These are phyloP conservation scores for Dryadomyces quercus-mongolicae DNA, from an alignment of 2,329 filamentous ascomycete genomes.

Conservation along the genomic window DNA sequence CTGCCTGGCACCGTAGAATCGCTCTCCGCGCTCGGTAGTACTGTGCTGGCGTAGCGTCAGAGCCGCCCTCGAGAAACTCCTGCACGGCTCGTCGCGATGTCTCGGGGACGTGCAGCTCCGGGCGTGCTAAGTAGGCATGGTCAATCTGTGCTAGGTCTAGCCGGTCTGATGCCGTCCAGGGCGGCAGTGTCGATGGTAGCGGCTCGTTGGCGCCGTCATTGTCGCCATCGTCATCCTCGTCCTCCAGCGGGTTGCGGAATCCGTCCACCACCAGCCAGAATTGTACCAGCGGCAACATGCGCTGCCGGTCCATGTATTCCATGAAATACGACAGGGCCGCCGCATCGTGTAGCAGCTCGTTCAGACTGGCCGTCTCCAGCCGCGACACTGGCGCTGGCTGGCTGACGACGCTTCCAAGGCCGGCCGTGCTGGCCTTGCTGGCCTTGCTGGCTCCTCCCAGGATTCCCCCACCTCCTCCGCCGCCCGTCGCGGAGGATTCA, in stretches of 20 bases:
- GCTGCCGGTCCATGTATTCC: conserved; percentile 96
- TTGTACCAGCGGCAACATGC: conserved; percentile 79
- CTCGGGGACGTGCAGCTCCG: conserved; percentile 67
- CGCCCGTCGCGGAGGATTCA: background rate
- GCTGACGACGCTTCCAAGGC: background rate
- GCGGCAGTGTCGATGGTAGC: conserved; percentile 45
- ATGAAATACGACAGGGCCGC: conserved; percentile 96
- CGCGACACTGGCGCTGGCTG: conserved; percentile 36
- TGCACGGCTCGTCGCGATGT: conserved; percentile 58
- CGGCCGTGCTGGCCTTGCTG: background rate
- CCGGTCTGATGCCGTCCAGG: conserved; percentile 76
- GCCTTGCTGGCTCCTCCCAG: background rate
- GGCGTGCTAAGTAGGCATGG: conserved; percentile 72
- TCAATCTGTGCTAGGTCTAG: conserved; percentile 84
- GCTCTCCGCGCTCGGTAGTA: conserved; percentile 74
- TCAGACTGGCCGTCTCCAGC: conserved; percentile 63
- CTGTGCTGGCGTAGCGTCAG: conserved; percentile 62
- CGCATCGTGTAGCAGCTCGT: conserved; percentile 79
- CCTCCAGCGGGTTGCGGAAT: conserved; percentile 87
- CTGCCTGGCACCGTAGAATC: conserved; percentile 70
- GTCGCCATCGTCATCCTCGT: conserved; percentile 61
- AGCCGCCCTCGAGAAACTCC: conserved; percentile 68
- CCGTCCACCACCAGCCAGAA: conserved; percentile 98
- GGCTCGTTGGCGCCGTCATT: conserved; percentile 57
- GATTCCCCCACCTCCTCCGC: background rate